Evolutionary conservation across 805 yeast species (phyloP).

Genomic region (Wickerhamomyces xylosicus): DNA sequence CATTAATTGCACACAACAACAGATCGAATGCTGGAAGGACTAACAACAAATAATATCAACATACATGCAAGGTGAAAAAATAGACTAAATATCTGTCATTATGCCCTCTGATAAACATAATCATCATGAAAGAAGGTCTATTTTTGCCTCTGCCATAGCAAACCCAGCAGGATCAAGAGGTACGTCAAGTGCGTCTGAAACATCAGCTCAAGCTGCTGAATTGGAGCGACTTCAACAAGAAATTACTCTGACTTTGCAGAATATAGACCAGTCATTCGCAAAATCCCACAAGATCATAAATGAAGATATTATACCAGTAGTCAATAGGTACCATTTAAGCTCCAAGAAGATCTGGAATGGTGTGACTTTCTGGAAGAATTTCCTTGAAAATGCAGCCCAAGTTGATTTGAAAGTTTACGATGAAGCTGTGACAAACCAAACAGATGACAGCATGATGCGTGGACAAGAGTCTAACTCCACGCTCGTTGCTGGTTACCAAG

Average conservation of each 20-base stretch:
- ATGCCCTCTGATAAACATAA: too few species aligned
- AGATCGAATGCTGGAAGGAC: too few species aligned
- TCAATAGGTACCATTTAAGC: conserved; percentile 47
- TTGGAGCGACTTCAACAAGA: conserved; percentile 70
- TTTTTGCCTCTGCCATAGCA: background rate
- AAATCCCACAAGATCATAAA: conserved; percentile 58
- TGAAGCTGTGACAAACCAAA: conserved; percentile 20
- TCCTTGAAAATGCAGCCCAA: conserved; percentile 67
- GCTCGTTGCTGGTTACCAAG: background rate
- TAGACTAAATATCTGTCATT: too few species aligned
- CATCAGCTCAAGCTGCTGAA: conserved; percentile 15
- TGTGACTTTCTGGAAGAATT: conserved; percentile 65
- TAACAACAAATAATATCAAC: too few species aligned
- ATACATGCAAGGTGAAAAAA: too few species aligned
- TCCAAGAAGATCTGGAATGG: conserved; percentile 56
- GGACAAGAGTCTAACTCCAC: conserved; percentile 2
- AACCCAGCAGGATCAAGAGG: background rate
- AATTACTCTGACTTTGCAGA: conserved; percentile 67
- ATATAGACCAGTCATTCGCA: conserved; percentile 66
- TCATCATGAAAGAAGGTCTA: background rate
- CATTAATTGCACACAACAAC: too few species aligned
- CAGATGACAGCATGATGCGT: background rate
- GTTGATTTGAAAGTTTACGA: conserved; percentile 48
- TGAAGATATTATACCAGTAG: conserved; percentile 57
- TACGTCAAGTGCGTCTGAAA: too few species aligned